Evolutionary conservation across 768 basidiomycete genomes (phyloP).

Genomic region (Hemileccinum rubropunctum): DNA sequence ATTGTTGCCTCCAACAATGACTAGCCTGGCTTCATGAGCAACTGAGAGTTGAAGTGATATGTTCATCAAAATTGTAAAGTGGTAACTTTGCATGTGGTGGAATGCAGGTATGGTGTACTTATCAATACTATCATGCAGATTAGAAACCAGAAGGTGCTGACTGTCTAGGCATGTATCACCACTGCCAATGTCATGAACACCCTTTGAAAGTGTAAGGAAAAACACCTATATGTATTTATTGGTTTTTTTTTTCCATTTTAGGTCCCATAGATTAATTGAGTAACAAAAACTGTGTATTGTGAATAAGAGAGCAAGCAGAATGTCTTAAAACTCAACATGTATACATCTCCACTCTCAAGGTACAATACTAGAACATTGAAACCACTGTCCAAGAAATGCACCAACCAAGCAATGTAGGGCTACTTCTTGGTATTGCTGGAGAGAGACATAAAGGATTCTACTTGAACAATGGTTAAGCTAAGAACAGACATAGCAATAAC

Average conservation of each 20-base stretch:
- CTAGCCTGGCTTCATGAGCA: background rate
- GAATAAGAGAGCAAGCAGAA: background rate
- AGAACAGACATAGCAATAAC: too few relatives aligned
- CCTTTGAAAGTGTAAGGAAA: background rate
- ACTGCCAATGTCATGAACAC: background rate
- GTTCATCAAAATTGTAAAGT: constrained; percentile 3
- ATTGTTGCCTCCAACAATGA: constrained; percentile 10
- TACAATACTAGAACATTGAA: constrained; percentile 1
- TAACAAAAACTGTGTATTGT: constrained; percentile 1
- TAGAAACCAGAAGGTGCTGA: constrained; percentile 4
- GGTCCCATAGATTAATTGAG: background rate
- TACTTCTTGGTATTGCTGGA: background rate
- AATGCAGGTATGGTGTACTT: constrained; percentile 2
- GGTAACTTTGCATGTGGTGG: background rate
- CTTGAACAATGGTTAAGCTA: background rate
- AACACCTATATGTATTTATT: background rate
- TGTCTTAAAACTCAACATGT: background rate
- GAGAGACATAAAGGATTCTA: background rate
- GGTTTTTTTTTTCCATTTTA: constrained; percentile 10
- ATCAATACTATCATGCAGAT: constrained; percentile 6
- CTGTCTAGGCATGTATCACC: background rate
- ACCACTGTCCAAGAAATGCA: constrained; percentile 4
- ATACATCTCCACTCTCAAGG: constrained; percentile 4
- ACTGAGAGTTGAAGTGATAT: constrained; percentile 7
- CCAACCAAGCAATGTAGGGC: background rate